Evolutionary conservation across 2,329 filamentous ascomycete species (phyloP).

Genomic region (Talaromyces sp.): DNA sequence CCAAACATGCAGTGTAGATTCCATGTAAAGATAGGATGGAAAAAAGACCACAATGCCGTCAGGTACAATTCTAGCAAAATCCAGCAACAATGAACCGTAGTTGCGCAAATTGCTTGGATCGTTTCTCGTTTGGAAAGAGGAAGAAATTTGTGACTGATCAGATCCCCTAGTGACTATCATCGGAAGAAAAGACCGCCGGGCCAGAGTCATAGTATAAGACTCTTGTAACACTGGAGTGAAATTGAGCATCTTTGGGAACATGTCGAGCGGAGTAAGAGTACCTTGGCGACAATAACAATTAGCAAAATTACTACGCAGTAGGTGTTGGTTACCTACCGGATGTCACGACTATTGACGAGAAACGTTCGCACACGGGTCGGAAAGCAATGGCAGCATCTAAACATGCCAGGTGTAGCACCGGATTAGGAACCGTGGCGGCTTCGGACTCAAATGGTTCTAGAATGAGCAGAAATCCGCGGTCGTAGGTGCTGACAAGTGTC

Average conservation of each 20-base stretch:
- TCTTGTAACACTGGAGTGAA: conserved; percentile 92
- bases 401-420: conserved; percentile 94
- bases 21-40: conserved; percentile 98
- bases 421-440: conserved; percentile 90
- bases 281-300: conserved; percentile 41
- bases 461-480: conserved; percentile 92
- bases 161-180: conserved; percentile 96
- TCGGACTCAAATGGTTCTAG: conserved; percentile 97
- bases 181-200: conserved; percentile 87
- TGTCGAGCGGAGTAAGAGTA: conserved; percentile 92
- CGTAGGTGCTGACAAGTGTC: conserved; percentile 91
- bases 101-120: conserved; percentile 96
- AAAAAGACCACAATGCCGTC: conserved; percentile 99
- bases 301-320: neutral
- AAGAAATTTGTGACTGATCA: conserved; percentile 89
- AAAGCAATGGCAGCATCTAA: conserved; percentile 97
- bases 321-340: conserved; percentile 44
- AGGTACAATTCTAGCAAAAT: conserved; percentile 92
- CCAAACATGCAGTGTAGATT: conserved; percentile 98
- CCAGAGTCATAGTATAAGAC: conserved; percentile 95
- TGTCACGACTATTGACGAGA: conserved; percentile 96
- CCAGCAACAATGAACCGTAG: conserved; percentile 86
- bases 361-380: conserved; percentile 93
- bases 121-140: conserved; percentile 89
- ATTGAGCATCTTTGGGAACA: conserved; percentile 98